Percentiles rank a stretch among this genome's conserved stretches.
Conservation (phyloP, 2,329 filamentous ascomycete genomes). For the Fusarium nodosum region DNA sequence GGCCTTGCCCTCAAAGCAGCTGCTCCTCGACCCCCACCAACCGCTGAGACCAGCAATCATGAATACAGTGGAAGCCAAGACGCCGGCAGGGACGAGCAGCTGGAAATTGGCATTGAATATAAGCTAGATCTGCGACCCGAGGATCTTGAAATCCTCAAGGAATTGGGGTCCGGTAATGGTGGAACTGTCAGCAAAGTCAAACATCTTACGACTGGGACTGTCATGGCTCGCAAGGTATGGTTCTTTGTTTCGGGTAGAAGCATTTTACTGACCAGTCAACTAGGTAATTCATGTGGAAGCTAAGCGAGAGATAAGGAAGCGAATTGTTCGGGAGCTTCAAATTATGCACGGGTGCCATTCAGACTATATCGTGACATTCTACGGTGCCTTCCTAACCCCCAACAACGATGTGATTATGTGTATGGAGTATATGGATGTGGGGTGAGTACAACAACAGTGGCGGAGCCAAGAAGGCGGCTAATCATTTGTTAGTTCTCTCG, state of each 20-base stretch:
- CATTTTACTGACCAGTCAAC: constrained; percentile 32
- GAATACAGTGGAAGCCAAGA: constrained; percentile 72
- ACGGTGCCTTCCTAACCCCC: constrained; percentile 96
- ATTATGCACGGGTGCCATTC: constrained; percentile 99
- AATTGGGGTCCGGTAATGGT: constrained; percentile 95
- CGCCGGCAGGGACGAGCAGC: constrained; percentile 68
- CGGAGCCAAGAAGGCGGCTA: constrained; percentile 3
- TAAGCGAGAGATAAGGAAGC: constrained; percentile 95
- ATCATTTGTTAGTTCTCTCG: constrained; percentile 76
- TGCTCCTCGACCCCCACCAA: constrained; percentile 77
- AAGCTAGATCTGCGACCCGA: constrained; percentile 92
- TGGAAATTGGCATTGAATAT: constrained; percentile 98
- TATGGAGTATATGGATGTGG: constrained; percentile 99
- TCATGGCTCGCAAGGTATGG: constrained; percentile 95
- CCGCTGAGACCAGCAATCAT: constrained; percentile 77
- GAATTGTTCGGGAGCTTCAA: constrained; percentile 95
- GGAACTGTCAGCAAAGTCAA: constrained; percentile 98
- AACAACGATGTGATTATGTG: constrained; percentile 99
- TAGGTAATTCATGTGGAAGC: constrained; percentile 98
- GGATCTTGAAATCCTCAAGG: constrained; percentile 92
- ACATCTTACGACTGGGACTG: constrained; percentile 92
- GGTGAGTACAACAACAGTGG: constrained; percentile 71
- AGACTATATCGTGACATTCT: constrained; percentile 97
- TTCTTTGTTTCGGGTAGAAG: background rate
- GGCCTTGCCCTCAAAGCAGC: constrained; percentile 88